Evolutionary conservation across 768 basidiomycete genomes (phyloP).

Genomic region (Calocera viscosa): DNA sequence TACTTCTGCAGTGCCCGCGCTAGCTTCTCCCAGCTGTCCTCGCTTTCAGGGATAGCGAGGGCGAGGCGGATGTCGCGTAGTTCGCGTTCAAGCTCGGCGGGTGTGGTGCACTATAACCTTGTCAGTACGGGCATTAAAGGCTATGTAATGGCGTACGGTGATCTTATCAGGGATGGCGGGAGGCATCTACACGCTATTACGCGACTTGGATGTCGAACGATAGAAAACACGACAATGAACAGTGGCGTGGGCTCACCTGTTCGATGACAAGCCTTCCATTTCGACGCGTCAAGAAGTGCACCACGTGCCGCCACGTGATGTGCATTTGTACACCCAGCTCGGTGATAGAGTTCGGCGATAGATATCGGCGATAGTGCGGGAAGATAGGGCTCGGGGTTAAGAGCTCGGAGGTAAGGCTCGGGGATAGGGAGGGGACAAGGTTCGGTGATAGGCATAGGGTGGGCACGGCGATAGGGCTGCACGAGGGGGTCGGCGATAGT

Average conservation of each 20-base stretch:
- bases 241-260: neutral
- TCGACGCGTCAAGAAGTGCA: neutral
- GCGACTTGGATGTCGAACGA: neutral
- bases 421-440: no score
- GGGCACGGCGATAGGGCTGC: no score
- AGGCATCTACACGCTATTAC: constrained; percentile 12
- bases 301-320: constrained; percentile 1
- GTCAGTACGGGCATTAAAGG: neutral
- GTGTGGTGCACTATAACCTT: constrained; percentile 17
- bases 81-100: constrained; percentile 14
- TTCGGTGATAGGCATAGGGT: no score
- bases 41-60: constrained; percentile 40
- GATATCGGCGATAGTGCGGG: no score
- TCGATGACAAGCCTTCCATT: neutral
- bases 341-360: no score
- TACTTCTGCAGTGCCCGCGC: constrained; percentile 38
- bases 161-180: constrained; percentile 18
- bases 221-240: neutral
- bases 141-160: neutral
- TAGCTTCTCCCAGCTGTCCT: constrained; percentile 70
- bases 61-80: constrained; percentile 16
- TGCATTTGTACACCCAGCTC: neutral
- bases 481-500: no score
- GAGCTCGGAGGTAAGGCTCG: no score
- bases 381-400: no score